Evolutionary conservation across 1,284 basidiomycete genomes (phyloP).

Genomic region (Phlebopus sp.): DNA sequence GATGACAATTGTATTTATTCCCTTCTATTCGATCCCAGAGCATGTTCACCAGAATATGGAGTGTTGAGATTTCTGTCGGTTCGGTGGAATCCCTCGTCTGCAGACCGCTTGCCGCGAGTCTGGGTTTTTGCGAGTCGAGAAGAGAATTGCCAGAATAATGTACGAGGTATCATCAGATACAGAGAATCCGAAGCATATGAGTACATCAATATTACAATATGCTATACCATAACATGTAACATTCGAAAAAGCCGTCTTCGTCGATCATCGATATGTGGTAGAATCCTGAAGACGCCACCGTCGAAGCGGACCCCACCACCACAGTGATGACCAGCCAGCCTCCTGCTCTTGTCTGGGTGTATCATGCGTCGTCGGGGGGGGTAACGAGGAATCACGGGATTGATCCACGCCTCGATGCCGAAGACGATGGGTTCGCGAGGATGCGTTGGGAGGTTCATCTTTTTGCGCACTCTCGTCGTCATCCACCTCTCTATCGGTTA

Average conservation of each 20-base stretch:
- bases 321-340: constrained; percentile 42
- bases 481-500: constrained; percentile 9
- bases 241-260: not conserved
- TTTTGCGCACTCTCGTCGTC: constrained; percentile 18
- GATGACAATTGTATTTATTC: not conserved
- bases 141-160: too few species aligned
- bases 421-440: constrained; percentile 5
- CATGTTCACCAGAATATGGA: not conserved
- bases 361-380: constrained; percentile 11
- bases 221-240: not conserved
- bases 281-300: constrained; percentile 74
- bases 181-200: not conserved
- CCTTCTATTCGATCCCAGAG: not conserved
- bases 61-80: not conserved
- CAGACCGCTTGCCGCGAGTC: too few species aligned
- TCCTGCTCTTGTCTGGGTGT: constrained; percentile 13
- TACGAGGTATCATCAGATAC: too few species aligned
- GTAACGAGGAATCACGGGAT: not conserved
- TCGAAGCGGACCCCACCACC: constrained; percentile 77
- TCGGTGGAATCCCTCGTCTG: too few species aligned
- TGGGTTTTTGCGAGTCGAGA: too few species aligned
- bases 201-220: not conserved
- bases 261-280: constrained; percentile 57
- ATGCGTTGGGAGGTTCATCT: not conserved
- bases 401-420: constrained; percentile 13